phyloP scores from a whole-genome alignment of 1,139 yeast species.

The Debaryomycetaceae sp. region DNA sequence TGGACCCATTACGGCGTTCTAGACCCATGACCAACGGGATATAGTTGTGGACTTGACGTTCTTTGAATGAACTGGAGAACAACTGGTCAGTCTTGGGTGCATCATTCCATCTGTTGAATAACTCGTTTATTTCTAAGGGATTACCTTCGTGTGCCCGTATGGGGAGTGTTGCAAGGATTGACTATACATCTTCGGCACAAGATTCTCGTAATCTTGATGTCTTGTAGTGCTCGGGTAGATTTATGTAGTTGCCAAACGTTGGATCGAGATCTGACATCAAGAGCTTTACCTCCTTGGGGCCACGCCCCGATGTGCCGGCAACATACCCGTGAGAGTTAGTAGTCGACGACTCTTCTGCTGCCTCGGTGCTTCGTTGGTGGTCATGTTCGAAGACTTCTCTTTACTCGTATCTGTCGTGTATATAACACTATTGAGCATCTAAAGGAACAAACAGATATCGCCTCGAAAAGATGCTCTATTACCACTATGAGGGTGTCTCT shows the following conservation, averaged over 20 bases:
- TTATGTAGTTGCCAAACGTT: neutral
- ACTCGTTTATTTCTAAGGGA: slow-evolving; percentile 51
- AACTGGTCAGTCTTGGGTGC: slow-evolving; percentile 35
- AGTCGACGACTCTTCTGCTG: too few species aligned
- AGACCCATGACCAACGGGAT: slow-evolving; percentile 77
- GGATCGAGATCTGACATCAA: neutral
- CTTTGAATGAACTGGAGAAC: slow-evolving; percentile 61
- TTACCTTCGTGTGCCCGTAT: slow-evolving; percentile 84
- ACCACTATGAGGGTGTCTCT: neutral
- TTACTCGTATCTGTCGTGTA: neutral
- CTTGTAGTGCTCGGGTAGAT: neutral
- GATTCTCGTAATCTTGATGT: too few species aligned
- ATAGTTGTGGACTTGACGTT: slow-evolving; percentile 37
- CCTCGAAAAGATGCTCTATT: neutral
- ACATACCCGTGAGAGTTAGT: too few species aligned
- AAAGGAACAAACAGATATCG: neutral
- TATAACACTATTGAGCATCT: neutral
- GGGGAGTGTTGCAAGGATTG: slow-evolving; percentile 79
- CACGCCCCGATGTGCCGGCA: too few species aligned
- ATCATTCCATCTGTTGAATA: slow-evolving; percentile 39
- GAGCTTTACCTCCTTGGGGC: too few species aligned
- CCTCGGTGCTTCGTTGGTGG: too few species aligned
- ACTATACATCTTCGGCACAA: slow-evolving; percentile 43
- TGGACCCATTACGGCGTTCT: slow-evolving; percentile 66
- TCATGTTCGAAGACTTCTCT: too few species aligned